phyloP scores from a whole-genome alignment of 305 asterid genomes.

The Fraxinus angustifolia region DNA sequence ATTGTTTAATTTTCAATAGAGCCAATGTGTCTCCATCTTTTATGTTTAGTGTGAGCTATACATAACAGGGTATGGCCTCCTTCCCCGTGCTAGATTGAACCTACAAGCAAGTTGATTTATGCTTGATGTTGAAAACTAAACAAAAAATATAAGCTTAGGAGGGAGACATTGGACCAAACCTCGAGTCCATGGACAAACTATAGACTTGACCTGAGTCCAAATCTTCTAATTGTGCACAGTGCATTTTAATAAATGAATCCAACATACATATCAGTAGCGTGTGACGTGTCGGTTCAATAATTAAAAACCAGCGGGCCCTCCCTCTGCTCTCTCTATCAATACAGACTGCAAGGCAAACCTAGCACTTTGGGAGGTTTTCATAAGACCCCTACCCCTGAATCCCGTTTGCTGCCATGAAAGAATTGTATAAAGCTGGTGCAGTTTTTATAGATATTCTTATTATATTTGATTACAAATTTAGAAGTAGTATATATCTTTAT shows the following conservation, averaged over 20 bases:
- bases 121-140: neutral
- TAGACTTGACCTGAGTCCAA: neutral
- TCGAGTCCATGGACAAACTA: neutral
- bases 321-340: neutral
- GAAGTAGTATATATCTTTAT: neutral
- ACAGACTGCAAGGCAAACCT: neutral
- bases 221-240: neutral
- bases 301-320: neutral
- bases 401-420: neutral
- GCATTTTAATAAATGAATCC: neutral
- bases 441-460: neutral
- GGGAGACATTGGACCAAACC: neutral
- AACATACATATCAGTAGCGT: neutral
- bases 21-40: neutral
- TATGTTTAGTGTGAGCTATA: neutral
- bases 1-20: neutral
- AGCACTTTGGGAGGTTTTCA: neutral
- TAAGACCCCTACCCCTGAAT: neutral
- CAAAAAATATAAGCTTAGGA: too few relatives aligned
- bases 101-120: neutral
- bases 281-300: neutral
- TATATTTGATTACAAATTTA: neutral
- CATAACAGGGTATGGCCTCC: neutral
- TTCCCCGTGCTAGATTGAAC: neutral
- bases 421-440: neutral